Evolutionary conservation across 192 early-diverging fungal species (phyloP).

Genomic region (Spizellomyces sp.): DNA sequence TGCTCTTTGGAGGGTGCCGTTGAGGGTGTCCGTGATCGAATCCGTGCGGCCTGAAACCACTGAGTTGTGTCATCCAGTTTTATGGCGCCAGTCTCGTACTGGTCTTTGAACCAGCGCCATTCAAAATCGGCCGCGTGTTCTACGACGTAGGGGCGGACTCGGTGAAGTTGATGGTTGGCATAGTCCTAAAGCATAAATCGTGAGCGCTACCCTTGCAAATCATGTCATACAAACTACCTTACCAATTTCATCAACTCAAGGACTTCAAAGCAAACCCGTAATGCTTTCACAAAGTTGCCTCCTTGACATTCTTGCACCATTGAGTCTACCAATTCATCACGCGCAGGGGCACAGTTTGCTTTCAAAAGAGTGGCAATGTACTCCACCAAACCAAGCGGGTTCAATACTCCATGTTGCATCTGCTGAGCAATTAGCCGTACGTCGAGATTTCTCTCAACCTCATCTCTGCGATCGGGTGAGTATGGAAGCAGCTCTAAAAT

Average conservation of each 20-base stretch:
- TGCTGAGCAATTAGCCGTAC: conserved; percentile 55
- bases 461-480: conserved; percentile 38
- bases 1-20: not conserved
- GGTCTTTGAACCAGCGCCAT: conserved; percentile 65
- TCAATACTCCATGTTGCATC: conserved; percentile 67
- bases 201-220: not conserved
- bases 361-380: conserved; percentile 67
- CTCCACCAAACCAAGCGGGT: conserved; percentile 56
- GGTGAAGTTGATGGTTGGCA: conserved; percentile 67
- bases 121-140: conserved; percentile 69
- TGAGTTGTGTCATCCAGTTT: conserved; percentile 26
- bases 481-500: conserved; percentile 64
- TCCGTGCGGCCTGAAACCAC: conserved; percentile 29
- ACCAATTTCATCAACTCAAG: conserved; percentile 71
- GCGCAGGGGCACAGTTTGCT: conserved; percentile 68
- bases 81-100: conserved; percentile 29
- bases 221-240: conserved; percentile 5
- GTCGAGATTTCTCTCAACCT: conserved; percentile 54
- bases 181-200: conserved; percentile 47
- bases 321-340: conserved; percentile 64
- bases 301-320: conserved; percentile 57
- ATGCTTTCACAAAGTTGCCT: conserved; percentile 63
- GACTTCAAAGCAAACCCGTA: conserved; percentile 75
- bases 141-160: conserved; percentile 69
- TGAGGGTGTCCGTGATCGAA: not conserved